A percentile compares a stretch with the other conserved stretches of the same genome.
phyloP scores from a whole-genome alignment of 78 protist genomes.

The Guillardia theta region DNA sequence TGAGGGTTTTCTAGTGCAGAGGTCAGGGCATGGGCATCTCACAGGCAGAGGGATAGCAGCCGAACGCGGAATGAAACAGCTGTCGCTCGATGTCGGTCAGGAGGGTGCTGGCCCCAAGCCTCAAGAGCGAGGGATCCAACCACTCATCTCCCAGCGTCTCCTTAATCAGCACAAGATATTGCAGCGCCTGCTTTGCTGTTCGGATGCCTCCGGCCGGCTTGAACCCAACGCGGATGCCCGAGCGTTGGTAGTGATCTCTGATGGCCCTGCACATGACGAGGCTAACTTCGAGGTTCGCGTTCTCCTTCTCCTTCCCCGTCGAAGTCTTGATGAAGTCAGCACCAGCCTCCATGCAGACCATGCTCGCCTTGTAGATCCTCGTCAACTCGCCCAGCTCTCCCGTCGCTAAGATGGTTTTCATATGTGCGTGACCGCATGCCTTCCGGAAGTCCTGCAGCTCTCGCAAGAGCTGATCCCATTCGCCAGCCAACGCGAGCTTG shows the following conservation, averaged over 20 bases:
- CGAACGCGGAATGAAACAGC: not conserved
- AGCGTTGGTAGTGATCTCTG: not conserved
- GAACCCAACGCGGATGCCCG: too few species aligned
- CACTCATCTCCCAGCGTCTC: conserved; percentile 35
- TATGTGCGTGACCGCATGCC: not conserved
- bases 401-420: conserved; percentile 38
- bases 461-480: not conserved
- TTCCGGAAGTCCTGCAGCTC: not conserved
- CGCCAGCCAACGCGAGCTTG: not conserved
- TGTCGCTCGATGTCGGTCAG: conserved; percentile 32
- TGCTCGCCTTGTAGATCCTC: conserved; percentile 5
- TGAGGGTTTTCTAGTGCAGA: too few species aligned
- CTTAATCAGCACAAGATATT: not conserved
- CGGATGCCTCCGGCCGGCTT: conserved; percentile 61
- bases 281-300: conserved; percentile 32
- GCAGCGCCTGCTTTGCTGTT: conserved; percentile 22
- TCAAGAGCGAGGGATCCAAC: not conserved
- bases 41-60: not conserved
- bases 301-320: conserved; percentile 40
- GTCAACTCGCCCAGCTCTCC: conserved; percentile 27
- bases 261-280: conserved; percentile 38
- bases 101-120: conserved; percentile 36
- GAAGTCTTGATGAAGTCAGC: conserved; percentile 57
- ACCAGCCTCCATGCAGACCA: conserved; percentile 44
- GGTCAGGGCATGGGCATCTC: not conserved